Base-by-base conservation (phyloP, 1,139 yeast species). In the Saccharomycopsis phalli region DNA sequence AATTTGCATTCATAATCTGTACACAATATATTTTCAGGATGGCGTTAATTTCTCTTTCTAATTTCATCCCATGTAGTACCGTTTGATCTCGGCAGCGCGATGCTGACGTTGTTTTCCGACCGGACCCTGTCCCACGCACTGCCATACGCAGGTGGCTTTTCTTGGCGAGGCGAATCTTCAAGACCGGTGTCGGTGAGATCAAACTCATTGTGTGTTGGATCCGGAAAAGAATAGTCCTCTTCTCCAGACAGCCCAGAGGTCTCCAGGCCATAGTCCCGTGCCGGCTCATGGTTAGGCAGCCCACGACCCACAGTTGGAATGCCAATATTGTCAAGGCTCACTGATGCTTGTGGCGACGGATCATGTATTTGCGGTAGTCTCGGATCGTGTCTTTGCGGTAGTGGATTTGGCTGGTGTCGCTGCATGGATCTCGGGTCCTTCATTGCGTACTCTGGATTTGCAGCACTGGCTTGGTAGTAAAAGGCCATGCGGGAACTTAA, bases 1-100 rank as follows among this genome's bases (percentile, higher is more conserved):
- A 65, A 82, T 50, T 62, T 80, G 40, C 76, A 76, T 50, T 68
- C 68, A 53, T 71, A 35, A 37, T n/a, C n/a, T n/a, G n/a, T 3
- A n/a, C n/a, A 17, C 19, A 28, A 22, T 28, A 7, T 28, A 28
- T 8, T 30, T 30, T 5, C 33, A 30, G 33, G 33, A 14, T 30
- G 17, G 11, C n/a, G 11, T 17, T 30, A 13, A n/a, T 28, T 28
- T 7, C 19, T 7, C 5, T 13, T 19, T 30, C 33, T 30, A 4
- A 30, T 30, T 4, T 30, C 22, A 13, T 30, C 33, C 33, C 33
- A 30, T 16, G 33, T 14, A 10, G 33, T 30, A 5, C 6, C 5
- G 20, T 21, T 13, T 16, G 33, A 5, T 10, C 7, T 8, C 17
- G 33, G 19, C 7, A 6, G 13, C 33, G 6, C 11, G 11, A 8